A percentile compares a stretch with the other conserved stretches of the same genome.
Evolutionary conservation across 2,329 filamentous ascomycete genomes (phyloP).

Genomic region (Cadophora sp.): DNA sequence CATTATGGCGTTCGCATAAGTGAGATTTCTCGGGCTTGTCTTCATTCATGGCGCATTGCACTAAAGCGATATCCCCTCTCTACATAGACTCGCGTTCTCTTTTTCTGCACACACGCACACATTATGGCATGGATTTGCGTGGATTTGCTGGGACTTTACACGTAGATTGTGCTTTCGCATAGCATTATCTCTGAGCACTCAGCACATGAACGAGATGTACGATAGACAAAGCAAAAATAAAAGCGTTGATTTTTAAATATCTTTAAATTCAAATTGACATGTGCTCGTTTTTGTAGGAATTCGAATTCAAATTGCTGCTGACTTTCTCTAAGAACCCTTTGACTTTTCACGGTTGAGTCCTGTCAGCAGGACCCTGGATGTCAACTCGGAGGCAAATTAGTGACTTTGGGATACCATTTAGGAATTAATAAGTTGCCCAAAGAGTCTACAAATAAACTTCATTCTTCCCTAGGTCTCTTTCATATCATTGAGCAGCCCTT

Average conservation of each 20-base stretch:
- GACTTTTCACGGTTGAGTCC: no score
- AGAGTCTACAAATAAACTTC: no score
- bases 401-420: no score
- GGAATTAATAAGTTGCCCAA: no score
- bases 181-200: background rate
- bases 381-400: no score
- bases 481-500: no score
- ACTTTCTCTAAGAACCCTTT: no score
- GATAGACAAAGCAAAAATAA: conserved; percentile 1
- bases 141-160: background rate
- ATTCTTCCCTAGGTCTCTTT: no score
- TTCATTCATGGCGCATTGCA: conserved; percentile 3
- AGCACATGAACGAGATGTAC: background rate
- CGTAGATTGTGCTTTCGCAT: background rate
- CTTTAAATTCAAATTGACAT: background rate
- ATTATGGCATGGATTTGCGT: background rate
- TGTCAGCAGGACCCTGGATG: no score
- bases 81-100: background rate
- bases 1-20: conserved; percentile 1
- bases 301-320: background rate
- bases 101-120: background rate
- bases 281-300: background rate
- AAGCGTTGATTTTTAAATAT: background rate
- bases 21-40: background rate
- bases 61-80: background rate